These are phyloP conservation scores for Aquilaria sinensis DNA, from an alignment of 345 rosid species.

Conservation along the genomic window DNA sequence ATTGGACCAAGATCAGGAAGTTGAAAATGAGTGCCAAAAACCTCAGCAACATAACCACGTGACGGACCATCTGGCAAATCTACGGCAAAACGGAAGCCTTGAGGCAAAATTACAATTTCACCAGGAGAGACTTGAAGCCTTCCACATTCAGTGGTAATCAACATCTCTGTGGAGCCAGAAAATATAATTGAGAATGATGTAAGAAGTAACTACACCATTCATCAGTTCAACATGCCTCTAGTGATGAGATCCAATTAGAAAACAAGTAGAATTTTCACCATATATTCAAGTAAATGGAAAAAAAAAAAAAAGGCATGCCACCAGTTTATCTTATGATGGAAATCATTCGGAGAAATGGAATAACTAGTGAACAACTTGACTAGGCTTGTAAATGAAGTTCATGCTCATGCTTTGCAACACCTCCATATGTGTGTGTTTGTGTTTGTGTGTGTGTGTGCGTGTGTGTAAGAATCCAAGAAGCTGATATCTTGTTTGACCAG, in stretches of 20 bases:
- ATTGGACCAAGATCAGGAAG: slow-evolving; percentile 99
- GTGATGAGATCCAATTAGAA: not conserved
- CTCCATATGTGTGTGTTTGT: too few species aligned
- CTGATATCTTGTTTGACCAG: too few species aligned
- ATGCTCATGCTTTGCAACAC: too few species aligned
- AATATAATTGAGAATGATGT: not conserved
- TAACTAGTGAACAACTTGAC: too few species aligned
- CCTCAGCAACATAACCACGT: slow-evolving; percentile 87
- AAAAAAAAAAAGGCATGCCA: too few species aligned
- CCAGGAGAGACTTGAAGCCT: slow-evolving; percentile 79
- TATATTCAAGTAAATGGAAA: not conserved
- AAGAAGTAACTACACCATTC: not conserved
- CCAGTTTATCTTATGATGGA: too few species aligned
- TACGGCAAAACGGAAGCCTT: slow-evolving; percentile 76
- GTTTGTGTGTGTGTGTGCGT: too few species aligned
- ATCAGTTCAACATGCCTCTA: too few species aligned
- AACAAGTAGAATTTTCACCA: not conserved
- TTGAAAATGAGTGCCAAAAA: slow-evolving; percentile 91
- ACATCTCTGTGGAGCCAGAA: slow-evolving; percentile 46
- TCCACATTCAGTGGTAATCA: slow-evolving; percentile 94
- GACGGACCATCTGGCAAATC: slow-evolving; percentile 85
- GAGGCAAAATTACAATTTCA: slow-evolving; percentile 81
- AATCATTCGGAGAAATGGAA: too few species aligned
- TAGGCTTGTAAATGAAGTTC: too few species aligned
- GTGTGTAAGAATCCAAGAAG: too few species aligned